Base-by-base conservation (phyloP, 2,329 filamentous ascomycete genomes). In the Ilyonectria mors-panacis region DNA sequence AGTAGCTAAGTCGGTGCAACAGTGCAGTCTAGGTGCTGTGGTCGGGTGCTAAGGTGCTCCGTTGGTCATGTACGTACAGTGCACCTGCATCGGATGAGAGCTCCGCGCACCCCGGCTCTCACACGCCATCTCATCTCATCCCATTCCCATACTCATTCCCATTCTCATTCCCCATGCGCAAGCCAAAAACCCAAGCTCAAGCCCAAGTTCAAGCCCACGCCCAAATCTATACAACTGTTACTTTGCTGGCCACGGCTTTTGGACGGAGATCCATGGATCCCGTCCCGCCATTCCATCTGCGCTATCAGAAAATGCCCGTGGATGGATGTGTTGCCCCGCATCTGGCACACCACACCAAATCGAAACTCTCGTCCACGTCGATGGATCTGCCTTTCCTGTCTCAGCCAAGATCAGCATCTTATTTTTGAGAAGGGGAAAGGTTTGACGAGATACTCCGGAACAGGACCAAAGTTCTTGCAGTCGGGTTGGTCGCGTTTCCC, bases 371-470 rank as follows among this genome's bases (percentile, higher is more conserved):
- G 51, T 45, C 58, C 45, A 23, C 50, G 45, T 26, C 56, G 47
- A 42, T 39, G n/a, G 35, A 57, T 53, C 58, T 57, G 30, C 63
- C 53, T 61, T 61, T 59, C 63, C 58, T 57, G 51, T 61, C 63
- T 61, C 63, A 61, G 63, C 45, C 57, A 65, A 65, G 63, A 65
- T 65, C 58, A 61, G 47, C 63, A 65, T 39, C 28, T 61, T 51
- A 47, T 55, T 50, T 54, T 42, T 53, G 44, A 30, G n/a, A 59
- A 48, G 17, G 59, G 30, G 7, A 56, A 48, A 48, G 33, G 50
- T 42, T 23, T 48, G 37, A 55, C 35, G 45, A 45, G 19, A 56
- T 47, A 8, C 54, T 65, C 63, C 63, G 63, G 63, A 65, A 65
- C 45, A 37, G 58, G 63, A 45, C 47, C 61, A 58, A 39, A 50